Evolutionary conservation across 2,329 filamentous ascomycete species (phyloP), one percentile per base, ranked within the genome.

Genomic region (Cercospora sesami): DNA sequence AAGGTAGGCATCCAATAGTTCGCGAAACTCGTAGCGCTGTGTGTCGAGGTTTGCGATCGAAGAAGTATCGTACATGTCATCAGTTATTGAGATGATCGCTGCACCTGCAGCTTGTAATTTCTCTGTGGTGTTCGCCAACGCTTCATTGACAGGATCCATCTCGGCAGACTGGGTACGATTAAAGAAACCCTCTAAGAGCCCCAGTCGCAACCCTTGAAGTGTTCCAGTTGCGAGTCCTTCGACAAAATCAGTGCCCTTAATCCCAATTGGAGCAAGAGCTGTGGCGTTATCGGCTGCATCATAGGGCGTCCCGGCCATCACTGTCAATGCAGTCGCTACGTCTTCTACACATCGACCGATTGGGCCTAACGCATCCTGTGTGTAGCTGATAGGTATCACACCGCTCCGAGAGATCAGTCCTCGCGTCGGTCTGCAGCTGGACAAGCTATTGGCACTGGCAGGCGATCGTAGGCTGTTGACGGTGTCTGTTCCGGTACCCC

Each of bases 381-480:
- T 76, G 28, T 77, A 77, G 8, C 73, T 75, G 45, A 77, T 75
- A 10, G 76, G 77, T n/a, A 78, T 75, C 2, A 79, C 69, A 3
- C 75, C 69, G 53, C 67, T 67, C 21, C 77, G 67, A 16, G 70
- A 73, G 23, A 78, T 74, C 12, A 79, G 67, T 6, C 77, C 77
- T 53, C 76, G 59, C 1, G 76, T 77, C 3, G 88, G 87, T 23
- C 87, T 80, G 63, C 89, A 82, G 69, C 87, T 88, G 69, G 87
- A 87, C 21, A 90, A 78, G 12, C 82, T 84, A 69, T 88, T 89
- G 3, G 87, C 87, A 53, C 84, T 87, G 12, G 88, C 87, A 0
- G 88, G 88, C 64, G 84, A 89, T 16, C 86, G 81, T 8, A 90
- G 77, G 6, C 85, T 88, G 73, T 90, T 90, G 62, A 90, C 85